Percentiles rank a stretch among this genome's conserved stretches.
These are phyloP conservation scores for Populus tremula DNA, from an alignment of 345 rosid genomes.

Conservation along the genomic window DNA sequence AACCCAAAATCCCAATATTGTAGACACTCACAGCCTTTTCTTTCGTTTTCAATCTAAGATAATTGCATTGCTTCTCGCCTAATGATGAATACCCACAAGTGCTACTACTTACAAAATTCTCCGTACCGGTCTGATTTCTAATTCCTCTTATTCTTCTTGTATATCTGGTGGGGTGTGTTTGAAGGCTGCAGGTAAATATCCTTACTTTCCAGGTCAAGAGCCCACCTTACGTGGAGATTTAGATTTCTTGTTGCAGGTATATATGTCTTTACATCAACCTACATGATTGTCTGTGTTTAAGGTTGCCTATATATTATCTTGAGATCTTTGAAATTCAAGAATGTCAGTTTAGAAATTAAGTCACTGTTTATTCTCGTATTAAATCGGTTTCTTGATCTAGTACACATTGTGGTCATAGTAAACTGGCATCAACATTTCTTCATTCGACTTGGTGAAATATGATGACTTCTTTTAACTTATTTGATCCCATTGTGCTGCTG, in stretches of 20 bases:
- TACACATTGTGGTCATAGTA: background rate
- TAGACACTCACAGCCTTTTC: background rate
- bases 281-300: no score
- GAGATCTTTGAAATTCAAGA: no score
- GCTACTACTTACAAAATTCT: no score
- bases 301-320: no score
- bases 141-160: background rate
- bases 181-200: constrained; percentile 67
- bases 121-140: no score
- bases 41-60: background rate
- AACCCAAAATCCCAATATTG: constrained; percentile 2
- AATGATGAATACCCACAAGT: no score
- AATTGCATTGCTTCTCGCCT: no score
- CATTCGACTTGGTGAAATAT: no score
- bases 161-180: background rate
- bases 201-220: constrained; percentile 91
- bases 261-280: background rate
- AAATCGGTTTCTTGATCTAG: background rate
- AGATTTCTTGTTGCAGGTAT: constrained; percentile 84
- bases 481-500: no score
- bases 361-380: background rate
- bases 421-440: no score
- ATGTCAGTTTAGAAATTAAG: no score
- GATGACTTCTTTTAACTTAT: no score
- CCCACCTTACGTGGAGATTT: constrained; percentile 74